A percentile compares a stretch with the other conserved stretches of the same genome.
phyloP scores from a whole-genome alignment of 1,284 basidiomycete species.

The Tilletia caries region DNA sequence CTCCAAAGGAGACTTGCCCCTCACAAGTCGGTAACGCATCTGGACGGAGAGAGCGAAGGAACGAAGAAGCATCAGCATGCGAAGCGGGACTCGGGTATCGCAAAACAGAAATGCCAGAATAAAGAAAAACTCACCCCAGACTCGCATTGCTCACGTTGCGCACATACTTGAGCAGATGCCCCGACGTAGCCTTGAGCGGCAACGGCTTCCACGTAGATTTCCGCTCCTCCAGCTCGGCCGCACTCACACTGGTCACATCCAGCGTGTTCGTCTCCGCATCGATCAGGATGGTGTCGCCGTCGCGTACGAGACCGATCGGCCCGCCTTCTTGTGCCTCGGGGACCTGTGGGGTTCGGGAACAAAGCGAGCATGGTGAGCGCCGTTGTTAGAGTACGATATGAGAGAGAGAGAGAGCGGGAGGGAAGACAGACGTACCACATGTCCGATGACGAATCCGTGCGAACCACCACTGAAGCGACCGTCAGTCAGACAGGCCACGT shows the following conservation, averaged over 20 bases:
- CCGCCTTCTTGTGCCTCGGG: constrained; percentile 34
- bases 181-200: constrained; percentile 77
- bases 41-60: background rate
- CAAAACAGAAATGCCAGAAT: no score
- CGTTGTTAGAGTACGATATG: background rate
- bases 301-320: constrained; percentile 27
- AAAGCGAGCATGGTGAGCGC: background rate
- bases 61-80: background rate
- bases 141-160: constrained; percentile 67
- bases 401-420: background rate
- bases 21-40: constrained; percentile 5
- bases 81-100: no score
- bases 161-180: constrained; percentile 55
- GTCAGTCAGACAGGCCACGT: constrained; percentile 29
- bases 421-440: constrained; percentile 19
- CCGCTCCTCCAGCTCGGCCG: constrained; percentile 69
- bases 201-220: constrained; percentile 71
- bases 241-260: constrained; percentile 65
- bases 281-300: constrained; percentile 29
- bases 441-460: constrained; percentile 33
- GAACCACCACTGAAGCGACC: constrained; percentile 19
- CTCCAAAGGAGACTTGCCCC: no score
- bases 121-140: constrained; percentile 67
- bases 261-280: constrained; percentile 75
- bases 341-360: background rate